Conservation (phyloP, 2,329 filamentous ascomycete genomes). For the Diplocarpon mali region DNA sequence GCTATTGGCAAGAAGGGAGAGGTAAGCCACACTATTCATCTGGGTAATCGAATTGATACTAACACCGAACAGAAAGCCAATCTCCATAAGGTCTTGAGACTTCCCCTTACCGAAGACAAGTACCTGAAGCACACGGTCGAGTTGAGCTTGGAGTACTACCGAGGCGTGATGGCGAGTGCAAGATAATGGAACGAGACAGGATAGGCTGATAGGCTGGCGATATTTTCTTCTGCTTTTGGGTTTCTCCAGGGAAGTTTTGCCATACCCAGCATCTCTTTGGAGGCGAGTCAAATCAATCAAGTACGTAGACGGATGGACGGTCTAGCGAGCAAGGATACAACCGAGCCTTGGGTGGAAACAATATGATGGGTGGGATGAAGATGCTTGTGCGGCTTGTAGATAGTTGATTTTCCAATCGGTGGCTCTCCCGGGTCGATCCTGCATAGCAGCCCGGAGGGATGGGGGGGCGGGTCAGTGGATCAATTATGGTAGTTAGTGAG, state of each 20-base stretch:
- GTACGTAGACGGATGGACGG: constrained; percentile 14
- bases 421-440: constrained; percentile 10
- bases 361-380: background rate
- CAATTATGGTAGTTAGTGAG: constrained; percentile 14
- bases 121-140: constrained; percentile 60
- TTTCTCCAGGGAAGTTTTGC: background rate
- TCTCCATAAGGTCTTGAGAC: constrained; percentile 39
- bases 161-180: constrained; percentile 20
- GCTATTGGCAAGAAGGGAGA: constrained; percentile 43
- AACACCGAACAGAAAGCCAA: constrained; percentile 30
- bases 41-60: constrained; percentile 2
- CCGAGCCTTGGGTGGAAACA: constrained; percentile 10
- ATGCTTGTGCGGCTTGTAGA: constrained; percentile 6
- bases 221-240: background rate
- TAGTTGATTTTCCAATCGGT: constrained; percentile 10
- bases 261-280: background rate
- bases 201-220: background rate
- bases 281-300: background rate
- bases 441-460: background rate
- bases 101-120: constrained; percentile 63
- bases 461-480: background rate
- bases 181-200: constrained; percentile 6
- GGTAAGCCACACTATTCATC: constrained; percentile 32
- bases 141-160: constrained; percentile 57
- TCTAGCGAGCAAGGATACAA: constrained; percentile 21